A percentile compares a stretch with the other conserved stretches of the same genome.
Evolutionary conservation across 1,284 basidiomycete species (phyloP).

Genomic region (Xerocomus nothofagi): DNA sequence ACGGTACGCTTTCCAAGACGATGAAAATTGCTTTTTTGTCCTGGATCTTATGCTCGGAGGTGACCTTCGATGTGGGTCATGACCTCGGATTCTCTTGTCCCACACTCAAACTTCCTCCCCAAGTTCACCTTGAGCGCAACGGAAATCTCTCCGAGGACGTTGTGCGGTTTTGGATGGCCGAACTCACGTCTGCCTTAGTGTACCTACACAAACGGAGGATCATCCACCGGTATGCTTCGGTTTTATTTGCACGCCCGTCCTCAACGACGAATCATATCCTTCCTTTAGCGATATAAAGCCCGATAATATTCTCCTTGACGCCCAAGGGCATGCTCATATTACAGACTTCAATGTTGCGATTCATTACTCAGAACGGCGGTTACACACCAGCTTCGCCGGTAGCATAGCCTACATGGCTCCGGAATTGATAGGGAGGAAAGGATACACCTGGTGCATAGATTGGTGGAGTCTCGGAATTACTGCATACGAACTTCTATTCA

Average conservation of each 20-base stretch:
- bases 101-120: slow-evolving; percentile 1
- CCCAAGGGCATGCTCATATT: slow-evolving; percentile 90
- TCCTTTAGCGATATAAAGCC: slow-evolving; percentile 89
- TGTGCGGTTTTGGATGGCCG: slow-evolving; percentile 89
- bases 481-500: slow-evolving; percentile 87
- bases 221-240: slow-evolving; percentile 81
- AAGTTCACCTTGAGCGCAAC: slow-evolving; percentile 87
- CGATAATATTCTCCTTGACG: slow-evolving; percentile 94
- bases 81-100: slow-evolving; percentile 1
- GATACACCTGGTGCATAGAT: slow-evolving; percentile 88
- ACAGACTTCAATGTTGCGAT: slow-evolving; percentile 99
- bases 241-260: neutral
- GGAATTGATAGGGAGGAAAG: slow-evolving; percentile 76
- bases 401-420: slow-evolving; percentile 99
- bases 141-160: slow-evolving; percentile 76
- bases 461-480: slow-evolving; percentile 96
- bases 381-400: slow-evolving; percentile 91
- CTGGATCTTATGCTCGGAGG: slow-evolving; percentile 96
- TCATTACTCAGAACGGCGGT: slow-evolving; percentile 85
- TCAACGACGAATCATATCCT: slow-evolving; percentile 33
- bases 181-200: slow-evolving; percentile 81
- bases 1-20: slow-evolving; percentile 97
- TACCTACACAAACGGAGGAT: slow-evolving; percentile 92
- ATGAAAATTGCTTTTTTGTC: slow-evolving; percentile 98
- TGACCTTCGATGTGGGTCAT: slow-evolving; percentile 81